These are phyloP conservation scores for Hypericum androsaemum DNA, from an alignment of 345 rosid species.

Conservation along the genomic window DNA sequence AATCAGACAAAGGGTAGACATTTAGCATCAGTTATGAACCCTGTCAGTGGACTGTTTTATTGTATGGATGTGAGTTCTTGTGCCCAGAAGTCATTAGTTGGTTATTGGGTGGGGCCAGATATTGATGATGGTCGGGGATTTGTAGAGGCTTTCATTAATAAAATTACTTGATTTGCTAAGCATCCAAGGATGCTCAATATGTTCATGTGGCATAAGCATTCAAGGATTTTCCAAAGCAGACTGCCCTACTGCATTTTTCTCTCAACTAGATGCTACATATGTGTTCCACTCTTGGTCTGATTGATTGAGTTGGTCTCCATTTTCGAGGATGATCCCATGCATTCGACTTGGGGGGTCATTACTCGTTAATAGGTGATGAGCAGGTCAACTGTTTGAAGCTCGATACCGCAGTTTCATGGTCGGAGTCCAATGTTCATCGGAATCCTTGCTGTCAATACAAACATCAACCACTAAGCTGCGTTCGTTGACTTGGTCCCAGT, in stretches of 20 bases:
- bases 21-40: too few relatives aligned
- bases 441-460: slow-evolving; percentile 23
- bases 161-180: slow-evolving; percentile 21
- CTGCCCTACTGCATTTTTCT: too few relatives aligned
- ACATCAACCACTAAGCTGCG: slow-evolving; percentile 17
- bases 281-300: too few relatives aligned
- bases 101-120: slow-evolving; percentile 74
- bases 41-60: slow-evolving; percentile 8
- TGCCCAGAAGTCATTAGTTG: slow-evolving; percentile 25
- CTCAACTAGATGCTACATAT: too few relatives aligned
- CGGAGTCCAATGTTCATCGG: slow-evolving; percentile 36
- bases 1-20: too few relatives aligned
- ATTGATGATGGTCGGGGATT: slow-evolving; percentile 67
- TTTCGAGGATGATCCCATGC: too few relatives aligned
- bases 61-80: slow-evolving; percentile 27
- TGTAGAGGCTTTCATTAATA: slow-evolving; percentile 45
- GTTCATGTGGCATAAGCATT: too few relatives aligned
- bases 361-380: slow-evolving; percentile 14
- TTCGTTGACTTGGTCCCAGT: slow-evolving; percentile 22
- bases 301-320: too few relatives aligned
- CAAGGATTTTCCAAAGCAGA: too few relatives aligned
- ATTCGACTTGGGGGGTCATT: slow-evolving; percentile 20
- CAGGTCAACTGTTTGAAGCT: slow-evolving; percentile 19
- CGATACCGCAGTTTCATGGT: slow-evolving; percentile 52
- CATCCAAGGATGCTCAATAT: too few relatives aligned